A percentile compares a stretch with the other conserved stretches of the same genome.
Evolutionary conservation across 2,329 filamentous ascomycete genomes (phyloP).

Genomic region (Aureobasidium sp.): DNA sequence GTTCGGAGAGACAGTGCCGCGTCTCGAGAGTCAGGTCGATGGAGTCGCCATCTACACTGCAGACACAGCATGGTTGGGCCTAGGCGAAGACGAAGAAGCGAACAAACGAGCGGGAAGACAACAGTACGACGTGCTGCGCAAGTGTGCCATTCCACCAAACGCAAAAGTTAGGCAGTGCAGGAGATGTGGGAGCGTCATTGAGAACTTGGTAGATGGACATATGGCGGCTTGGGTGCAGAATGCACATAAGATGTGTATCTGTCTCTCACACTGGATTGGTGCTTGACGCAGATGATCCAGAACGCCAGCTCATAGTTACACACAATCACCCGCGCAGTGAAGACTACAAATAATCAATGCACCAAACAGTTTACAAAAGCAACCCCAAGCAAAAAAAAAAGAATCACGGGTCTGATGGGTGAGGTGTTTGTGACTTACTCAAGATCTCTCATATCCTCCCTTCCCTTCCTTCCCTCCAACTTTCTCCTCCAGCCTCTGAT

Average conservation of each 20-base stretch:
- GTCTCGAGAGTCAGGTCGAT: conserved; percentile 53
- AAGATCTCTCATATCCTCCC: not conserved
- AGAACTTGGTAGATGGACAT: conserved; percentile 30
- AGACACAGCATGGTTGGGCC: conserved; percentile 60
- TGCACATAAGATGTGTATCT: conserved; percentile 24
- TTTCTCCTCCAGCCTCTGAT: not conserved
- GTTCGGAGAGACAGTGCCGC: conserved; percentile 42
- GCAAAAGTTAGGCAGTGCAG: conserved; percentile 33
- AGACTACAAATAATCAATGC: not conserved
- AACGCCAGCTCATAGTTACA: not conserved
- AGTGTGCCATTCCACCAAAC: conserved; percentile 32
- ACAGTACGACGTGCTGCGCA: conserved; percentile 49
- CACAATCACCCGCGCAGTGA: not conserved
- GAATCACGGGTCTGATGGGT: not conserved
- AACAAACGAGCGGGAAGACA: conserved; percentile 52
- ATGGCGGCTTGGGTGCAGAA: conserved; percentile 23
- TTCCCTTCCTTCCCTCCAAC: not conserved
- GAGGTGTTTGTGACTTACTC: not conserved
- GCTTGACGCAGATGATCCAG: not conserved
- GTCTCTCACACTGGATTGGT: conserved; percentile 17
- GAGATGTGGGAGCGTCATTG: conserved; percentile 38
- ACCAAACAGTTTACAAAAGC: too few species aligned
- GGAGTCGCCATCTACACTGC: conserved; percentile 62
- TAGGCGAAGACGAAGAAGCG: conserved; percentile 46
- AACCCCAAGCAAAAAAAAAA: not conserved